Conservation (phyloP, 2,329 filamentous ascomycete species). For the Fusarium nematophilum region DNA sequence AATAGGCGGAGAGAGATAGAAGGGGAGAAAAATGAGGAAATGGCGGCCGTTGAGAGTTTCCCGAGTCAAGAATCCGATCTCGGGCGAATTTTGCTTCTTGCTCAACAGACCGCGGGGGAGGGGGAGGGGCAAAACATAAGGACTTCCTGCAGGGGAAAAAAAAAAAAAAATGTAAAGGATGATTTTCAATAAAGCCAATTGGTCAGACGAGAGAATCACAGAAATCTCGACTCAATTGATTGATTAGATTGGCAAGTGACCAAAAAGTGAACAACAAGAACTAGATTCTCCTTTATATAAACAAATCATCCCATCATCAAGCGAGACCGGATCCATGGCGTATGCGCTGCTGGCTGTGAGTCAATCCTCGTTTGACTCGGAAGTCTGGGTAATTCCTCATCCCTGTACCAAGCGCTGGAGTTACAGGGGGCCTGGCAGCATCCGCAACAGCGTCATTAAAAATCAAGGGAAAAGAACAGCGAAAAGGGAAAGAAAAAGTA, state of each 20-base stretch:
- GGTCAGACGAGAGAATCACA: neutral
- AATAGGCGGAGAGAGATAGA: conserved; percentile 7
- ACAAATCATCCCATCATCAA: conserved; percentile 6
- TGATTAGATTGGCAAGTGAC: neutral
- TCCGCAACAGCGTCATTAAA: conserved; percentile 20
- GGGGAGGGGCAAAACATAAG: conserved; percentile 10
- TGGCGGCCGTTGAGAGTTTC: conserved; percentile 35
- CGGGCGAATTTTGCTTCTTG: conserved; percentile 29
- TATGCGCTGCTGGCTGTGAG: conserved; percentile 13
- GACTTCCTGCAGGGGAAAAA: neutral
- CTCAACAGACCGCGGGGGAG: conserved; percentile 13
- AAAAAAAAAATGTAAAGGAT: too few relatives aligned
- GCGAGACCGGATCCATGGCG: conserved; percentile 24
- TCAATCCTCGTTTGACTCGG: conserved; percentile 16
- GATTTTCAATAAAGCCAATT: conserved; percentile 16
- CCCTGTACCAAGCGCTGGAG: conserved; percentile 1
- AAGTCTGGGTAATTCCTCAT: conserved; percentile 37
- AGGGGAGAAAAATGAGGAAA: conserved; percentile 6
- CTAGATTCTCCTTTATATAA: neutral
- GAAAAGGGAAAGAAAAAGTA: too few relatives aligned
- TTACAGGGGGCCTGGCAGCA: neutral
- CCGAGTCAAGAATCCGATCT: conserved; percentile 23
- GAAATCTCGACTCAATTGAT: conserved; percentile 17
- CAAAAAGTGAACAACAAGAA: neutral
- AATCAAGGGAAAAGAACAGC: neutral